Percentiles rank a stretch among this genome's conserved stretches.
phyloP scores from a whole-genome alignment of 345 rosid genomes.

The Eutrema yunnanense region DNA sequence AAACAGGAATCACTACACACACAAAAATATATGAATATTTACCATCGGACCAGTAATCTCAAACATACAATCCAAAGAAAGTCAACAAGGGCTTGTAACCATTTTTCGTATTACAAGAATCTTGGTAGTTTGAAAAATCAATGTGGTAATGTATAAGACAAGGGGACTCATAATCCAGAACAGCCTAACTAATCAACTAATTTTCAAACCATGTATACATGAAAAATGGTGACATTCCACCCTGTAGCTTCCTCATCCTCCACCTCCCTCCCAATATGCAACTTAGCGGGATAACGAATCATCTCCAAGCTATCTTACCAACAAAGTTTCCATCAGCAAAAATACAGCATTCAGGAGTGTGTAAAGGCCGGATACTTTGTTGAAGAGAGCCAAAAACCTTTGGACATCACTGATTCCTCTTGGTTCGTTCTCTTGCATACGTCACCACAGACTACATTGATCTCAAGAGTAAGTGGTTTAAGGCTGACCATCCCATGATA shows the following conservation, averaged over 20 bases:
- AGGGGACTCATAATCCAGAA: background rate
- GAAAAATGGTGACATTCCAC: background rate
- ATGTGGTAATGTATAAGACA: background rate
- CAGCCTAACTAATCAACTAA: slow-evolving; percentile 10
- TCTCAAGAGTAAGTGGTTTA: slow-evolving; percentile 13
- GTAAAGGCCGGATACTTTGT: background rate
- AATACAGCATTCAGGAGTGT: background rate
- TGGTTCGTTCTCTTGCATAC: slow-evolving; percentile 4
- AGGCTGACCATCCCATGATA: slow-evolving; percentile 20
- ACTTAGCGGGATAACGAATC: background rate
- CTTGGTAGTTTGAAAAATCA: background rate
- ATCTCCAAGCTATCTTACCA: slow-evolving; percentile 9
- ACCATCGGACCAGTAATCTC: background rate
- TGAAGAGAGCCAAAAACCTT: slow-evolving; percentile 1
- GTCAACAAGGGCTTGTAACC: background rate
- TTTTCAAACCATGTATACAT: background rate
- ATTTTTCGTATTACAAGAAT: background rate
- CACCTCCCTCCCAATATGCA: background rate
- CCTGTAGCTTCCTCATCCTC: background rate
- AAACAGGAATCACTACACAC: slow-evolving; percentile 2
- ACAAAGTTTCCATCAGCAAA: slow-evolving; percentile 1
- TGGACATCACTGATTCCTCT: slow-evolving; percentile 12
- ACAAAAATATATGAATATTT: background rate
- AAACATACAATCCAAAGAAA: background rate
- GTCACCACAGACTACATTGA: slow-evolving; percentile 21